Conservation (phyloP, 148 eudicot genomes). For the Suaeda aralocaspica region DNA sequence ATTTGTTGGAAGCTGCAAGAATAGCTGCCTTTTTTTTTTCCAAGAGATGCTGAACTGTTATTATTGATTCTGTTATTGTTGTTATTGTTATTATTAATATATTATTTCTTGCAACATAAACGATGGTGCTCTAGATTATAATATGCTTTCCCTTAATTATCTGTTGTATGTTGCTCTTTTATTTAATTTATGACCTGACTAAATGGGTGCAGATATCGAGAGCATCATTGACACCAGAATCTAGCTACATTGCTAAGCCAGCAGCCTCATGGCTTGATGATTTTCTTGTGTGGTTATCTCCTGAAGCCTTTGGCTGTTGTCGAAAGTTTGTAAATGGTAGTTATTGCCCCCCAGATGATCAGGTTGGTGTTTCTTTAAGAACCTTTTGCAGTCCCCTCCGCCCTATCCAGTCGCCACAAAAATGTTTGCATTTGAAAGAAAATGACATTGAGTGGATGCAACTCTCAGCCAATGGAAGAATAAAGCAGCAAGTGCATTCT, state of each 20-base stretch:
- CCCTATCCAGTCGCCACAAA: background rate
- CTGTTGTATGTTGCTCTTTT: background rate
- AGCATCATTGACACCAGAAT: constrained; percentile 57
- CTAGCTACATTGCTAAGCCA: constrained; percentile 66
- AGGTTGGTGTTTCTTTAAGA: constrained; percentile 38
- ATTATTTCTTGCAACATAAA: background rate
- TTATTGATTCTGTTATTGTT: background rate
- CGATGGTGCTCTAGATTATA: no score
- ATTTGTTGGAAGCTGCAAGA: background rate
- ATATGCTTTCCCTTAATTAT: background rate
- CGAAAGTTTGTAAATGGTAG: constrained; percentile 56
- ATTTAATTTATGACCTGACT: background rate
- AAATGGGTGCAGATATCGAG: constrained; percentile 52
- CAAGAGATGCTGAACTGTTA: background rate
- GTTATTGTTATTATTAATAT: background rate
- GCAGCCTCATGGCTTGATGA: constrained; percentile 86
- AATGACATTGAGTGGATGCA: background rate
- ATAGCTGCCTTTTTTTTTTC: background rate
- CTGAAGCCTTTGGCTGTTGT: constrained; percentile 81
- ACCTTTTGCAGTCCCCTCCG: background rate
- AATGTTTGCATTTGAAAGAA: no score
- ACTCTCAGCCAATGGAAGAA: background rate
- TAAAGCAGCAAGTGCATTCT: no score
- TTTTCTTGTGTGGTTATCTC: constrained; percentile 77
- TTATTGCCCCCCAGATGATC: constrained; percentile 78